Conservation (phyloP, 345 rosid genomes). For the Eucalyptus regnans region DNA sequence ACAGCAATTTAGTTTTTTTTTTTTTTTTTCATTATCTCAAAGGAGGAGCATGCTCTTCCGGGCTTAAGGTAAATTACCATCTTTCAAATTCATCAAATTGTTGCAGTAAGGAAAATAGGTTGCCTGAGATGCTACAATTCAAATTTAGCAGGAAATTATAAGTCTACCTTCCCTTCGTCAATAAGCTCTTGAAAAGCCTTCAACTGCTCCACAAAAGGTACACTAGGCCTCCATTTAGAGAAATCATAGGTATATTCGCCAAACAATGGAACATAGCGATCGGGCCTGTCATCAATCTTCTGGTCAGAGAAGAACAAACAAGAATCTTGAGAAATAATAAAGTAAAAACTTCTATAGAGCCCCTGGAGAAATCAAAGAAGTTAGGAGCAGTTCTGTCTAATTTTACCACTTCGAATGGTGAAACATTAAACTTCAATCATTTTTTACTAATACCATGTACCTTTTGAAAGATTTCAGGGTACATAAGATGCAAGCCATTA, state of each 20-base stretch:
- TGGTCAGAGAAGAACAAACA: background rate
- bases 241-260: slow-evolving; percentile 55
- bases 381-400: background rate
- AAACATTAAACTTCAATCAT: background rate
- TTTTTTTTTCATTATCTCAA: background rate
- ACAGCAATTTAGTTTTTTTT: background rate
- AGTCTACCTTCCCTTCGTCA: slow-evolving; percentile 73
- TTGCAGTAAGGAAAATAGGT: background rate
- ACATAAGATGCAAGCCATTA: background rate
- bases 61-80: background rate
- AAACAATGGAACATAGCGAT: slow-evolving; percentile 83
- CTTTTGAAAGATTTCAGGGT: background rate
- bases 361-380: background rate
- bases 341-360: background rate
- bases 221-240: slow-evolving; percentile 75
- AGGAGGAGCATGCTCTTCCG: background rate
- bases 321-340: background rate
- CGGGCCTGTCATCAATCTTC: slow-evolving; percentile 60
- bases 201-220: slow-evolving; percentile 75
- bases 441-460: background rate
- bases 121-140: background rate
- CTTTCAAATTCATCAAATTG: background rate
- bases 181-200: slow-evolving; percentile 70
- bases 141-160: background rate
- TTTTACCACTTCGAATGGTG: background rate